These are phyloP conservation scores for Stephania cephalantha DNA, from an alignment of 164 flowering plant genomes.

Conservation along the genomic window DNA sequence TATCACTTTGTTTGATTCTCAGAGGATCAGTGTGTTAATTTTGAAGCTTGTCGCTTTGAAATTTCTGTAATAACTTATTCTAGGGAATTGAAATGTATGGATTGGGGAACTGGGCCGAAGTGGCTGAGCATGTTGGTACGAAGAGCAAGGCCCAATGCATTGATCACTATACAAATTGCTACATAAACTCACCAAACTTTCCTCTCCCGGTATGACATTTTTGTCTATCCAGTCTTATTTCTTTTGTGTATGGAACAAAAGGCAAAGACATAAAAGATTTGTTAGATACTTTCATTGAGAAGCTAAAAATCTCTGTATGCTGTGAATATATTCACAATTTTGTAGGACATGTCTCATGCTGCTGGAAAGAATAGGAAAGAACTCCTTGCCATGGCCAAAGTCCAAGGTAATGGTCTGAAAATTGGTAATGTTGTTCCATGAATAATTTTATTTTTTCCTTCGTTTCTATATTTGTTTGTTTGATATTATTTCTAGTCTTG, in stretches of 20 bases:
- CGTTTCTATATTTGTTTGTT: background rate
- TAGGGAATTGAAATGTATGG: slow-evolving; percentile 98
- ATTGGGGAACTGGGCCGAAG: slow-evolving; percentile 88
- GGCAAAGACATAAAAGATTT: background rate
- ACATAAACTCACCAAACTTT: slow-evolving; percentile 83
- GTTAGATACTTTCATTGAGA: background rate
- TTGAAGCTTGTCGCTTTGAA: background rate
- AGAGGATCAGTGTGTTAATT: background rate
- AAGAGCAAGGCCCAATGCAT: slow-evolving; percentile 74
- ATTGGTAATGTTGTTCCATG: slow-evolving; percentile 20
- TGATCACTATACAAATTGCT: slow-evolving; percentile 63
- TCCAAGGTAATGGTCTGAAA: slow-evolving; percentile 55
- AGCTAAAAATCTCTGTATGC: background rate
- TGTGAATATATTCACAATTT: background rate
- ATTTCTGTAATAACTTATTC: slow-evolving; percentile 7
- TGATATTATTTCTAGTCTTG: background rate
- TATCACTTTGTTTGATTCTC: background rate
- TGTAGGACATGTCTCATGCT: slow-evolving; percentile 92
- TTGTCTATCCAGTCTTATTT: slow-evolving; percentile 1
- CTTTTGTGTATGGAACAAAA: background rate
- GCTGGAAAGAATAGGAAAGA: slow-evolving; percentile 88
- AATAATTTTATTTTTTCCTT: background rate
- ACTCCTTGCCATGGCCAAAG: slow-evolving; percentile 93
- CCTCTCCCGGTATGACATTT: slow-evolving; percentile 71
- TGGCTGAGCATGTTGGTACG: slow-evolving; percentile 97